phyloP scores from a whole-genome alignment of 2,329 filamentous ascomycete genomes.

The Alternaria metachromatica region DNA sequence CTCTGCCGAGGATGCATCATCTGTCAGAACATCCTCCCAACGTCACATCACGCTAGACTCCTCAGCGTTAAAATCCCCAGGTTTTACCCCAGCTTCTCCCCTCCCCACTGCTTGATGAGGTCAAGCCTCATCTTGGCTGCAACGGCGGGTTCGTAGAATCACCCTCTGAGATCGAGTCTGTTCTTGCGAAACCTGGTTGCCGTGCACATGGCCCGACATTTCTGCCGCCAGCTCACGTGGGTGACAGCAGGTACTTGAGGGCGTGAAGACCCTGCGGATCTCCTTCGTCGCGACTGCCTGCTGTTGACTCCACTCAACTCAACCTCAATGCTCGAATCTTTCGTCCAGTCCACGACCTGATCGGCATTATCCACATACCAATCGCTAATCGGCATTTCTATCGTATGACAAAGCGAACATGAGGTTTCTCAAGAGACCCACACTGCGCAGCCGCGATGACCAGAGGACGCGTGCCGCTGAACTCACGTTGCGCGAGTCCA shows the following conservation, averaged over 20 bases:
- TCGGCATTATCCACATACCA: not conserved
- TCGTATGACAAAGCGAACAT: slow-evolving; percentile 18
- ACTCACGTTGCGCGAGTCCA: slow-evolving; percentile 70
- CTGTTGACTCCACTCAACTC: not conserved
- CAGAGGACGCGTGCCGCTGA: slow-evolving; percentile 63
- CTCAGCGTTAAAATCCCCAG: slow-evolving; percentile 20
- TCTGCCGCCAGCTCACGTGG: not conserved
- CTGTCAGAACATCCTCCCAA: slow-evolving; percentile 16
- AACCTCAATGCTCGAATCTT: not conserved
- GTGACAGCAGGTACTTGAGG: slow-evolving; percentile 16
- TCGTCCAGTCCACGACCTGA: not conserved
- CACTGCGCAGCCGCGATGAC: slow-evolving; percentile 44
- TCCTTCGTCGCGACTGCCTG: not conserved
- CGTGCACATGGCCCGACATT: slow-evolving; percentile 13
- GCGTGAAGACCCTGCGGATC: not conserved
- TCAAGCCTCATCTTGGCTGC: slow-evolving; percentile 22
- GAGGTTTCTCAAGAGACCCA: slow-evolving; percentile 41
- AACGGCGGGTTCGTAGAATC: slow-evolving; percentile 10
- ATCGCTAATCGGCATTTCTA: not conserved
- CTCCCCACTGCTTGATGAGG: slow-evolving; percentile 20
- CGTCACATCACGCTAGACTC: slow-evolving; percentile 7
- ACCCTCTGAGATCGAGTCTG: slow-evolving; percentile 14
- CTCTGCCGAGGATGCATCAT: slow-evolving; percentile 20
- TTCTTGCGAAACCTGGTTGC: slow-evolving; percentile 10
- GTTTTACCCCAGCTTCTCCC: slow-evolving; percentile 28